Conservation (phyloP, 1,139 yeast genomes). For the Blastobotrys elegans region DNA sequence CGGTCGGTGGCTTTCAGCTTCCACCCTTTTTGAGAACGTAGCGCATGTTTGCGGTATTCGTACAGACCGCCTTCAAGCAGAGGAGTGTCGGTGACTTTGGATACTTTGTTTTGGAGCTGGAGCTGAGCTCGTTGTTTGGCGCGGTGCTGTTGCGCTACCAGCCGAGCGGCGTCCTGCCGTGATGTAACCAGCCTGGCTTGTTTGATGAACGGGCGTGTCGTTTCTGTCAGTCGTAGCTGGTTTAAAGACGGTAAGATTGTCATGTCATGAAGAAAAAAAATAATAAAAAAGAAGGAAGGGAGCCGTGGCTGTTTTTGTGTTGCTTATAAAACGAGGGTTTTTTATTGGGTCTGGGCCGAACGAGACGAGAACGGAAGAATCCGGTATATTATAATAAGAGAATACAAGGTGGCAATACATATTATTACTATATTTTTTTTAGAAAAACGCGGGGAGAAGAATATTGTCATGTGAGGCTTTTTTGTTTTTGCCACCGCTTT, state of each 20-base stretch:
- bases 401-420: too few species aligned
- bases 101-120: slow-evolving; percentile 3
- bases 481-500: too few species aligned
- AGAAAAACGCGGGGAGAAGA: too few species aligned
- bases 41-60: slow-evolving; percentile 8
- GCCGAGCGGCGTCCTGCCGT: slow-evolving; percentile 1
- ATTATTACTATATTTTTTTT: too few species aligned
- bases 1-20: not conserved
- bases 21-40: slow-evolving; percentile 5
- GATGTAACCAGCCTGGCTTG: slow-evolving; percentile 5
- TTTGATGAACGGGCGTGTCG: slow-evolving; percentile 1
- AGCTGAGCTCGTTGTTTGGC: slow-evolving; percentile 3
- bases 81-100: slow-evolving; percentile 10
- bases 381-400: too few species aligned
- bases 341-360: too few species aligned
- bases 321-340: too few species aligned
- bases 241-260: not conserved
- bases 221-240: not conserved
- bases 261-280: not conserved
- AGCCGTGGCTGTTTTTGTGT: not conserved
- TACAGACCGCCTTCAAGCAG: slow-evolving; percentile 12
- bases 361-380: too few species aligned
- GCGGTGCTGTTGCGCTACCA: not conserved
- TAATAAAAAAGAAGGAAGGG: not conserved
- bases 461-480: too few species aligned